phyloP scores from a whole-genome alignment of 1,284 basidiomycete species.

The Cutaneotrichosporon arboriforme region DNA sequence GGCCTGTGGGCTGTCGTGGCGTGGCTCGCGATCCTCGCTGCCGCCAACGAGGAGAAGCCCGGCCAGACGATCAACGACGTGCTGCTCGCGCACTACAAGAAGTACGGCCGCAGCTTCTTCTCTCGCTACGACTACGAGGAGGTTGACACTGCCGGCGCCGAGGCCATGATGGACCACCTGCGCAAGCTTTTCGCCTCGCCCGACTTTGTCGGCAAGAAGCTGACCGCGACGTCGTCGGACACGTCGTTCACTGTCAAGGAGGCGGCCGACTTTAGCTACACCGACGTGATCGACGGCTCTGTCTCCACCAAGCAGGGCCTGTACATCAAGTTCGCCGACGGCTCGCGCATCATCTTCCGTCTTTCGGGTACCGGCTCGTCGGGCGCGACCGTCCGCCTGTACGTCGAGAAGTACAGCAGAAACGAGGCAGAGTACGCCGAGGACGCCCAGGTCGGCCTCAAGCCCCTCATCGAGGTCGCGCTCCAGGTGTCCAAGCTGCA shows the following conservation, averaged over 20 bases:
- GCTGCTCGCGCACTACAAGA: slow-evolving; percentile 77
- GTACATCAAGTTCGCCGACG: slow-evolving; percentile 84
- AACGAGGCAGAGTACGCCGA: slow-evolving; percentile 66
- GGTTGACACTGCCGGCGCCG: slow-evolving; percentile 83
- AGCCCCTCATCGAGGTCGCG: slow-evolving; percentile 93
- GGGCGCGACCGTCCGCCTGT: slow-evolving; percentile 89
- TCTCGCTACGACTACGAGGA: slow-evolving; percentile 99
- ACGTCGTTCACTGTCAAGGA: slow-evolving; percentile 73
- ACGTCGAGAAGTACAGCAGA: slow-evolving; percentile 87
- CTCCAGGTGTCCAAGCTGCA: slow-evolving; percentile 75
- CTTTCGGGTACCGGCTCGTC: slow-evolving; percentile 92
- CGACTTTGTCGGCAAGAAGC: slow-evolving; percentile 62
- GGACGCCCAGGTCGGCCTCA: slow-evolving; percentile 80
- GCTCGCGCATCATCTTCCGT: slow-evolving; percentile 89
- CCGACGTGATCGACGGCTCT: slow-evolving; percentile 91
- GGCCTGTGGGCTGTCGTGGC: slow-evolving; percentile 96
- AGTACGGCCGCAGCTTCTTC: slow-evolving; percentile 97
- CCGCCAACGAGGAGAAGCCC: slow-evolving; percentile 77
- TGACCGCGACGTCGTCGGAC: slow-evolving; percentile 61
- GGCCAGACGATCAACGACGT: slow-evolving; percentile 81
- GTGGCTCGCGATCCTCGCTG: slow-evolving; percentile 95
- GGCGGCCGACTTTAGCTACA: slow-evolving; percentile 88
- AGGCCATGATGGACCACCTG: slow-evolving; percentile 74
- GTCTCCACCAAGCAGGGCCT: slow-evolving; percentile 95
- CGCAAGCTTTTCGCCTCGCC: slow-evolving; percentile 64